Base-by-base conservation (phyloP, 2,329 filamentous ascomycete genomes). In the Phyllosticta ampelicida region DNA sequence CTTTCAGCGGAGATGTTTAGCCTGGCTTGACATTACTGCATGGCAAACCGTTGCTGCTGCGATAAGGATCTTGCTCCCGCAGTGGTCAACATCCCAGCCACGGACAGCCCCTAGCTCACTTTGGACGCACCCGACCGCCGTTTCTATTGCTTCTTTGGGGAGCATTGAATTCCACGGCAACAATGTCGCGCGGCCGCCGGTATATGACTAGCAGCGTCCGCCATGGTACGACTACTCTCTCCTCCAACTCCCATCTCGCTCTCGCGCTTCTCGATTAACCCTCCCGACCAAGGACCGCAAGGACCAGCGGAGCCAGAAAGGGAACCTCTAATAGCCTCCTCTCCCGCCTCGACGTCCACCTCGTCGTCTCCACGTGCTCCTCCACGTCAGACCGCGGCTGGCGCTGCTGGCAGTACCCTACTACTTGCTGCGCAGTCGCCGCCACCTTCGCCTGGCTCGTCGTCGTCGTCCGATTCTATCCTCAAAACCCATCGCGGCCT, bases 381-480 rank as follows among this genome's bases (percentile, higher is more conserved):
- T 51, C 56, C 54, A 54, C 56, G 56, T 54, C 51, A 54, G 48
- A 51, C 52, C 18, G 51, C 52, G 28, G 53, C 56, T 26, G 23
- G 23, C 23, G 23, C 23, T 9, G 51, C 51, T 20, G 21, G 49
- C 49, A 51, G 18, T 11, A 51, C 19, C 56, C 56, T 21, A 44
- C 20, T 49, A 48, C 30, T 53, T 50, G 55, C 50, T 20, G 48
- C n/a, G 13, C 29, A 49, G n/a, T 29, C 51, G 36, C 56, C 56
- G 36, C 51, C 21, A 36, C 29, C 13, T 8, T 44, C 54, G 10
- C 50, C 30, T 30, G 28, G 23, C 1, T 26, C 44, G 5, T 44
- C 56, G 4, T 44, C 56, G 4, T 20, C 56, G 48, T 54, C 56
- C 13, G 30, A 50, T 53, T 29, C 55, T 23, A 48, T 51, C n/a